Base-by-base conservation (phyloP, 495 filamentous ascomycete species). In the Penicillium maclennaniae region DNA sequence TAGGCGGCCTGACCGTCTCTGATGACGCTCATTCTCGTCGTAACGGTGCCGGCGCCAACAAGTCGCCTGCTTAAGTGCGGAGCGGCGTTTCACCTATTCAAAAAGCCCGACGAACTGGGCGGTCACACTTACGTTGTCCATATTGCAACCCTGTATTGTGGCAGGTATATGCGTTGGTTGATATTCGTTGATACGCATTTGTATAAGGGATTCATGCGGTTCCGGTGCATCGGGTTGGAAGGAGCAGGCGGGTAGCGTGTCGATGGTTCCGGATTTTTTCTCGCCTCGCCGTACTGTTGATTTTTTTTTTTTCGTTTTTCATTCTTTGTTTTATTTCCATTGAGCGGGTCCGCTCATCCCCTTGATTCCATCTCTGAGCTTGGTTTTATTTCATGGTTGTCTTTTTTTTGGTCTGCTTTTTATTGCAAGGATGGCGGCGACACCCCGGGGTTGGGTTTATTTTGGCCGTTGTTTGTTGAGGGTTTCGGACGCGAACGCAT, bases 1-100 rank as follows among this genome's bases (percentile, higher is more conserved):
- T 97, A 15, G 86, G 88, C 43, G 83, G 86, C 37, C 73, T 97
- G 49, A 87, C 87, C 10, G 88, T 96, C 65, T 85, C 84, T 58
- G 88, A 92, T 59, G 86, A 91, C 61, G 57, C 67, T 34, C 88
- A 90, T 61, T 81, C 83, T 60, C 83, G 89, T 49, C 87, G 91
- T 59, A 93, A 95, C 60, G 89, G 88, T 39, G 69, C 71, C 36
- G 69, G 68, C 50, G 63, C 73, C 48, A 76, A 68, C 71, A 79
- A 78, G 62, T 78, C 76, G 16, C 74, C 74, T 40, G 76, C 72
- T 4, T 78, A 76, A 73, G 61, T 26, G 21, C 19, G 36, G 43
- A n/a, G 48, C 39, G 41, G 51, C 47, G 44, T 62, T 38, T 56
- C n/a, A 45, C 48, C 43, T 64, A 61, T 55, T 58, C 45, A 53